Conservation (phyloP, 179 eudicot genomes). For the Gypsophila paniculata region DNA sequence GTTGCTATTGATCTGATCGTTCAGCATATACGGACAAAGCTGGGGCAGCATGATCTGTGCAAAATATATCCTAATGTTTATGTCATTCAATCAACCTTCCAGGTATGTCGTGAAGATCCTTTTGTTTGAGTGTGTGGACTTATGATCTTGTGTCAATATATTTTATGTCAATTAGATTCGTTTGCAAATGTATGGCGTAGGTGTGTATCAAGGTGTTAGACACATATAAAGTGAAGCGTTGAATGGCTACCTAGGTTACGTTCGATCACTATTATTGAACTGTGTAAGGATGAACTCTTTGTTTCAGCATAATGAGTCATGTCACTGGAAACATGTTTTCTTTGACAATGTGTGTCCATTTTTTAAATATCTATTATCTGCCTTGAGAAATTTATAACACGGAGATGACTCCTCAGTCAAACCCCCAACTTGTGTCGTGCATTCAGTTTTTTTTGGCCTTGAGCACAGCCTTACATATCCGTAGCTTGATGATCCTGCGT, state of each 20-base stretch:
- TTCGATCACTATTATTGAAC: too few relatives aligned
- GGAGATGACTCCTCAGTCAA: not conserved
- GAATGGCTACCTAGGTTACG: too few relatives aligned
- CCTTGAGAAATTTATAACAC: not conserved
- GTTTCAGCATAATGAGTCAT: too few relatives aligned
- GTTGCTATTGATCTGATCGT: slow-evolving; percentile 79
- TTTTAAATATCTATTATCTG: not conserved
- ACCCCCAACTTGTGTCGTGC: not conserved
- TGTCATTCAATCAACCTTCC: slow-evolving; percentile 78
- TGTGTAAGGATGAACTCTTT: too few relatives aligned
- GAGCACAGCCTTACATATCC: not conserved
- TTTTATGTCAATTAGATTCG: too few relatives aligned
- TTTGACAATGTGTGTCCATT: too few relatives aligned
- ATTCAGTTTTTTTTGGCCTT: too few relatives aligned
- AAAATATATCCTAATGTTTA: slow-evolving; percentile 64
- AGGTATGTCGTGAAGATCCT: slow-evolving; percentile 37
- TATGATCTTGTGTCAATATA: too few relatives aligned
- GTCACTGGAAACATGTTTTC: not conserved
- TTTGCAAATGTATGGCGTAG: too few relatives aligned
- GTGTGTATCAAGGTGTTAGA: too few relatives aligned
- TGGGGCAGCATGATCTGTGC: slow-evolving; percentile 77
- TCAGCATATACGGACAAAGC: slow-evolving; percentile 73
- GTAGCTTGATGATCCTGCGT: not conserved
- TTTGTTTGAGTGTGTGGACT: not conserved
- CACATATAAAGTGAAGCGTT: too few relatives aligned